Conservation (phyloP, 768 basidiomycete species). For the Hortiboletus campestris region DNA sequence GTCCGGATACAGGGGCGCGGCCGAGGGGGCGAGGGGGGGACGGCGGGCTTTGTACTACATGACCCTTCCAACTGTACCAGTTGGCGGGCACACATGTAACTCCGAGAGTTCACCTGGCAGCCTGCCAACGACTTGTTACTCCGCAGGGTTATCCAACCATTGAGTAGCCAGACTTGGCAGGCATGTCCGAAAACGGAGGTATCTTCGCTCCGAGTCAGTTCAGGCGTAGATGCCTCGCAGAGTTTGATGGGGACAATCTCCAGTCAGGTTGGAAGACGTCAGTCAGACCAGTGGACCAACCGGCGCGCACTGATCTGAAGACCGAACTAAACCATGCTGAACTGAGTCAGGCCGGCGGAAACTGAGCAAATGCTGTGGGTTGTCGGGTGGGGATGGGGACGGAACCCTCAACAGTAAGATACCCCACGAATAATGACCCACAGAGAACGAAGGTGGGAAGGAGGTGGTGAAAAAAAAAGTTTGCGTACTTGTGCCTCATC, state of each 20-base stretch:
- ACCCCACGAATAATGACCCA: too few relatives aligned
- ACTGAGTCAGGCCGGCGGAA: background rate
- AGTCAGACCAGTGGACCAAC: background rate
- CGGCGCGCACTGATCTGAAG: background rate
- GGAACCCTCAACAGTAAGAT: background rate
- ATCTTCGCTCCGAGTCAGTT: background rate
- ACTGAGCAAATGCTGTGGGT: background rate
- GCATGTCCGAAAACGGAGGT: background rate
- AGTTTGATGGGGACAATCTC: background rate
- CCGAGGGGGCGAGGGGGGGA: too few relatives aligned
- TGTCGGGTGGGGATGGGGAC: background rate
- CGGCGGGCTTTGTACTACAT: background rate
- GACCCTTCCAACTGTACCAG: slow-evolving; percentile 10
- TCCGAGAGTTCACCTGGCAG: too few relatives aligned
- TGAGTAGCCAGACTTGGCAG: background rate
- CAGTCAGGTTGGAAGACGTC: background rate
- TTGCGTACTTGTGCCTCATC: background rate
- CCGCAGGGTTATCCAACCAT: background rate
- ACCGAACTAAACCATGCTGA: too few relatives aligned
- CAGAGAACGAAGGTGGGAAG: too few relatives aligned
- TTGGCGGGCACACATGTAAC: background rate
- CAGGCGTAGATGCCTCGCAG: background rate
- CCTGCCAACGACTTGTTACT: too few relatives aligned
- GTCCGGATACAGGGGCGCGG: too few relatives aligned
- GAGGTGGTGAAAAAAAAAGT: too few relatives aligned